A percentile compares a stretch with the other conserved stretches of the same genome.
phyloP scores from a whole-genome alignment of 2,329 filamentous ascomycete species.

The Neofusicoccum kwambonambiense region DNA sequence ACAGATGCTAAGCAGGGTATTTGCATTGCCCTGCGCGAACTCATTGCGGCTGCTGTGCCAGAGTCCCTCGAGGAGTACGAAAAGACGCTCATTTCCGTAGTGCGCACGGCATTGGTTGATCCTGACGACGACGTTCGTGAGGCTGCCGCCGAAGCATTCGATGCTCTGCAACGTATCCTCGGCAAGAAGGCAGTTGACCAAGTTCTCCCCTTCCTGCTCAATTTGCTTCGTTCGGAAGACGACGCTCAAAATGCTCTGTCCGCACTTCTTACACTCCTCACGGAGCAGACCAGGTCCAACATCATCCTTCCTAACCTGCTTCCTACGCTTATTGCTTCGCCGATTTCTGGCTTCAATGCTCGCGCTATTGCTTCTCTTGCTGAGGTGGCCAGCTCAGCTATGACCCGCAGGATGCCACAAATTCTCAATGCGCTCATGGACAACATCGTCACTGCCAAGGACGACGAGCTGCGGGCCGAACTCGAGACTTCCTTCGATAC shows the following conservation, averaged over 20 bases:
- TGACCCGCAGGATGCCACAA: slow-evolving; percentile 84
- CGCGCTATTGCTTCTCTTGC: slow-evolving; percentile 89
- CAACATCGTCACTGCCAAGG: slow-evolving; percentile 75
- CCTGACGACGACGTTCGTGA: slow-evolving; percentile 87
- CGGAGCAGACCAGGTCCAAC: slow-evolving; percentile 89
- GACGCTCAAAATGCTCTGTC: slow-evolving; percentile 90
- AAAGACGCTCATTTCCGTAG: slow-evolving; percentile 89
- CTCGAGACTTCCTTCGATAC: slow-evolving; percentile 81
- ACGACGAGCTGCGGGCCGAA: slow-evolving; percentile 71
- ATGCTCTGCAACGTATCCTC: slow-evolving; percentile 87
- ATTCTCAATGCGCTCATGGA: slow-evolving; percentile 96
- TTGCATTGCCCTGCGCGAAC: slow-evolving; percentile 89
- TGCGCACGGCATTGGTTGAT: slow-evolving; percentile 89
- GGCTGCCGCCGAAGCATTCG: slow-evolving; percentile 94
- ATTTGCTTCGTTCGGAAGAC: slow-evolving; percentile 78
- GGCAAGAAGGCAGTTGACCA: slow-evolving; percentile 95
- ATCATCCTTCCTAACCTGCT: slow-evolving; percentile 96
- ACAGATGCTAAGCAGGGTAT: slow-evolving; percentile 95
- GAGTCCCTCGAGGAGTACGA: slow-evolving; percentile 93
- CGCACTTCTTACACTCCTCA: slow-evolving; percentile 89
- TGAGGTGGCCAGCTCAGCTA: slow-evolving; percentile 82
- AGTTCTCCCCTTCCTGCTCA: slow-evolving; percentile 88
- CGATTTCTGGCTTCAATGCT: slow-evolving; percentile 93
- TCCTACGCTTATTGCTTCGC: slow-evolving; percentile 83
- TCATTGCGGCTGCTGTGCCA: slow-evolving; percentile 83